Evolutionary conservation across 2,329 filamentous ascomycete species (phyloP).

Genomic region (Sodiomyces alkalinus): DNA sequence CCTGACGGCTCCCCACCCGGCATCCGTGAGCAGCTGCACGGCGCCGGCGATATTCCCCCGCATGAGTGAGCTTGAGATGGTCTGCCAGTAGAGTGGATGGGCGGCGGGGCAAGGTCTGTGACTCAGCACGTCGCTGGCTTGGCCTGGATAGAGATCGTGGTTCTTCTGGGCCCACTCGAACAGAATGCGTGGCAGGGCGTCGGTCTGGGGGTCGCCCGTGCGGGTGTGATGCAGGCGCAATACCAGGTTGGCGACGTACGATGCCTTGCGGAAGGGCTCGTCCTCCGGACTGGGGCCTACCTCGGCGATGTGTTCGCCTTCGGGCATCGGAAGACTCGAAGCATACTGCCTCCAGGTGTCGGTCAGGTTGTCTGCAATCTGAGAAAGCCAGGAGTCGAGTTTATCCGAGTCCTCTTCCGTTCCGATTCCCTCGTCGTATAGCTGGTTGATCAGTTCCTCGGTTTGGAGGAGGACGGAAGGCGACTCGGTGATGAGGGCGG

Average conservation of each 20-base stretch:
- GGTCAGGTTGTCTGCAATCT: slow-evolving; percentile 34
- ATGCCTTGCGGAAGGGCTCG: slow-evolving; percentile 56
- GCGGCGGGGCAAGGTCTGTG: slow-evolving; percentile 58
- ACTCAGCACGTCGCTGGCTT: slow-evolving; percentile 48
- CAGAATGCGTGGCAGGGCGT: slow-evolving; percentile 54
- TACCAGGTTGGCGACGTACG: slow-evolving; percentile 62
- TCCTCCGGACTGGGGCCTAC: slow-evolving; percentile 51
- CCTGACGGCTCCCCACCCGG: slow-evolving; percentile 64
- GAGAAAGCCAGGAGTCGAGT: slow-evolving; percentile 40
- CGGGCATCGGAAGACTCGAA: slow-evolving; percentile 29
- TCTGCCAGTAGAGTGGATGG: slow-evolving; percentile 73
- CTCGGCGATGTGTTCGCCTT: slow-evolving; percentile 39
- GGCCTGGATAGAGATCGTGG: slow-evolving; percentile 56
- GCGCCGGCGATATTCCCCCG: slow-evolving; percentile 59
- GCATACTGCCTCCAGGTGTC: slow-evolving; percentile 41
- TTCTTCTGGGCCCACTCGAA: slow-evolving; percentile 70
- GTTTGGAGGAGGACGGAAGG: slow-evolving; percentile 60
- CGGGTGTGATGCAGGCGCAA: slow-evolving; percentile 63
- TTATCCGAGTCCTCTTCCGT: slow-evolving; percentile 38
- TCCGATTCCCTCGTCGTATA: slow-evolving; percentile 49
- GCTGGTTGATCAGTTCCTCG: slow-evolving; percentile 50
- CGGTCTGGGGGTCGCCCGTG: slow-evolving; percentile 14
- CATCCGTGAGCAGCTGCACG: slow-evolving; percentile 52
- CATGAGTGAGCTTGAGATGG: slow-evolving; percentile 56
- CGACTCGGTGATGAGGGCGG: slow-evolving; percentile 50